Percentiles rank a stretch among this genome's conserved stretches.
Evolutionary conservation across 106 monocot species (phyloP).

Genomic region (Alisma plantagoaquatica): DNA sequence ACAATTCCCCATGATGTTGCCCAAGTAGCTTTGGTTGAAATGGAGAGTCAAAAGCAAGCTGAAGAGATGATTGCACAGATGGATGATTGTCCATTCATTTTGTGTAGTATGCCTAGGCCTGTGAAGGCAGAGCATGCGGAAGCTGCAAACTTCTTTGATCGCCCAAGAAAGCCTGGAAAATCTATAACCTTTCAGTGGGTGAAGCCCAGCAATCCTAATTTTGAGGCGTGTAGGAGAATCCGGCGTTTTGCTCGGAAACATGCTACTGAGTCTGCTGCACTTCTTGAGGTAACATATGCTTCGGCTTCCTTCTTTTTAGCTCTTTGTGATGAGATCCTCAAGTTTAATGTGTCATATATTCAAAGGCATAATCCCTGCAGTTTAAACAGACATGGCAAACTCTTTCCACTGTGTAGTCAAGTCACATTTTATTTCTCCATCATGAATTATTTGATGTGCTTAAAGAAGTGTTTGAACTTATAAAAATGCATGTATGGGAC

Average conservation of each 20-base stretch:
- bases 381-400: no score
- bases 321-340: no score
- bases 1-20: slow-evolving; percentile 46
- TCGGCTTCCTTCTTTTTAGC: no score
- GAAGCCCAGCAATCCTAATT: slow-evolving; percentile 31
- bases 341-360: no score
- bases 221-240: slow-evolving; percentile 34
- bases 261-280: slow-evolving; percentile 33
- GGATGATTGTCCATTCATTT: slow-evolving; percentile 68
- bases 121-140: slow-evolving; percentile 45
- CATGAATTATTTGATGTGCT: no score
- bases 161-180: slow-evolving; percentile 52
- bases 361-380: no score
- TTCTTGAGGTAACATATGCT: slow-evolving; percentile 50
- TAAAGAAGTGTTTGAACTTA: no score
- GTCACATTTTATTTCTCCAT: no score
- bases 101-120: slow-evolving; percentile 78
- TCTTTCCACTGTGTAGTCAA: no score
- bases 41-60: slow-evolving; percentile 56
- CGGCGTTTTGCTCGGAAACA: slow-evolving; percentile 44
- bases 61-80: slow-evolving; percentile 26
- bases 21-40: slow-evolving; percentile 64
- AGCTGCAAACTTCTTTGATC: slow-evolving; percentile 55
- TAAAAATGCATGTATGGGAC: no score
- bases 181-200: slow-evolving; percentile 55